phyloP scores from a whole-genome alignment of 2,329 filamentous ascomycete genomes.

The Venturiaceae sp. region DNA sequence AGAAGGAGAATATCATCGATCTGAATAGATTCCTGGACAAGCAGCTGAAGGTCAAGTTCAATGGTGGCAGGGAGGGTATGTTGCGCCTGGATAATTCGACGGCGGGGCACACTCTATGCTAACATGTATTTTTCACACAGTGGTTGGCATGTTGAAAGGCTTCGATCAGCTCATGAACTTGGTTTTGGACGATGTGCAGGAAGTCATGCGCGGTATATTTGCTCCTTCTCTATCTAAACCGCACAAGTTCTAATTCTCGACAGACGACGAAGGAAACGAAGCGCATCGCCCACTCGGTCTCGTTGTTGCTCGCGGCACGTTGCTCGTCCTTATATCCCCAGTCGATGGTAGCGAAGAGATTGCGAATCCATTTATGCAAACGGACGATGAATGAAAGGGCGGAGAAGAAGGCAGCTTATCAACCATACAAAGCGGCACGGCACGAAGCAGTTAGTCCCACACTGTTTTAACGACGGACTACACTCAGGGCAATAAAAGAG shows the following conservation, averaged over 20 bases:
- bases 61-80: constrained; percentile 80
- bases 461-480: background rate
- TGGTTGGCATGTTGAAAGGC: constrained; percentile 82
- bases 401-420: background rate
- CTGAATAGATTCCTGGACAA: constrained; percentile 96
- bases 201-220: constrained; percentile 69
- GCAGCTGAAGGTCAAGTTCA: constrained; percentile 91
- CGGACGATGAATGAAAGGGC: constrained; percentile 31
- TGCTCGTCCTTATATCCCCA: constrained; percentile 87
- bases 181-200: constrained; percentile 88
- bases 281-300: constrained; percentile 72
- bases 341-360: constrained; percentile 94
- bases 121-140: constrained; percentile 41
- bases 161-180: constrained; percentile 98
- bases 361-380: constrained; percentile 78
- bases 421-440: background rate
- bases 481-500: background rate
- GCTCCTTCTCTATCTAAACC: background rate
- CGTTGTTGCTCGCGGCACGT: constrained; percentile 79
- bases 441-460: background rate
- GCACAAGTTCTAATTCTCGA: background rate
- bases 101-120: constrained; percentile 2
- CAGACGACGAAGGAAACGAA: constrained; percentile 90
- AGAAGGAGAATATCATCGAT: constrained; percentile 98
- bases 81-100: constrained; percentile 11